phyloP scores from a whole-genome alignment of 495 filamentous ascomycete species.

The Aspergillus wentii region DNA sequence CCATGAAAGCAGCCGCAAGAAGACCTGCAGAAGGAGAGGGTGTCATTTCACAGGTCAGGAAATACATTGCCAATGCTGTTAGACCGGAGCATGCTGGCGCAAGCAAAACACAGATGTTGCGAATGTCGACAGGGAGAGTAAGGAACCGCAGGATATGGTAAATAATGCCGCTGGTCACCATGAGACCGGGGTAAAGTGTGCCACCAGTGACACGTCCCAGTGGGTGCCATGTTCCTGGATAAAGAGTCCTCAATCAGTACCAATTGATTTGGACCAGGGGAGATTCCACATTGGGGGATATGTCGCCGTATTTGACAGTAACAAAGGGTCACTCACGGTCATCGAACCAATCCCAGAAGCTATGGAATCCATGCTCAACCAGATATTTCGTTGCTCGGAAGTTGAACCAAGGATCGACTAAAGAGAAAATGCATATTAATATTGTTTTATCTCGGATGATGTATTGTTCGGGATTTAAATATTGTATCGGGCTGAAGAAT shows the following conservation, averaged over 20 bases:
- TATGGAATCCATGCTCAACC: constrained; percentile 93
- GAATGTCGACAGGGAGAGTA: constrained; percentile 93
- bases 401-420: constrained; percentile 99
- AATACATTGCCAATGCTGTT: constrained; percentile 89
- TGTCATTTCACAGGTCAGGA: constrained; percentile 95
- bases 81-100: constrained; percentile 94
- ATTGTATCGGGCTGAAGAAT: background rate
- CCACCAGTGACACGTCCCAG: constrained; percentile 98
- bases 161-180: constrained; percentile 97
- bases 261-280: no score
- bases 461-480: background rate
- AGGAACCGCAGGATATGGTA: constrained; percentile 91
- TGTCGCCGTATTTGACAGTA: no score
- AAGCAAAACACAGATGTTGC: constrained; percentile 96
- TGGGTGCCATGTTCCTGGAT: constrained; percentile 92
- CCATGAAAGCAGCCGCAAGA: constrained; percentile 93
- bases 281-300: no score
- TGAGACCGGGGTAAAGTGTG: constrained; percentile 95
- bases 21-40: constrained; percentile 89
- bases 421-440: background rate
- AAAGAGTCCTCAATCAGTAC: constrained; percentile 2
- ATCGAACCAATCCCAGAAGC: constrained; percentile 99
- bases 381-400: constrained; percentile 98
- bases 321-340: constrained; percentile 60
- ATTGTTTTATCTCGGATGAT: constrained; percentile 3